Evolutionary conservation across 1,284 basidiomycete genomes (phyloP).

Genomic region (Cryptococcus jaspeensis): DNA sequence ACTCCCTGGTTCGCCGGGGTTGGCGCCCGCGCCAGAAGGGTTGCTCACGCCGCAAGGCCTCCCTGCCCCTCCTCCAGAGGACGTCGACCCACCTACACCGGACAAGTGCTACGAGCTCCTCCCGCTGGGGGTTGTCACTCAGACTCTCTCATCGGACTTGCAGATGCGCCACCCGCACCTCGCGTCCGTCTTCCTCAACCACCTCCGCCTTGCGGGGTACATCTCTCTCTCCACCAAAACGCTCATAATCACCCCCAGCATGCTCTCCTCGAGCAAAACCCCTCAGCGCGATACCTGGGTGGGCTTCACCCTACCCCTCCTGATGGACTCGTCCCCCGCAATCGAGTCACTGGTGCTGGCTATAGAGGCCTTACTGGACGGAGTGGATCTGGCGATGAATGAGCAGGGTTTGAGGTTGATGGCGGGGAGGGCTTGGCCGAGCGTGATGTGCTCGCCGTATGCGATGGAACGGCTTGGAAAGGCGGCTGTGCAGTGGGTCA

Average conservation of each 20-base stretch:
- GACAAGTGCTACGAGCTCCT: conserved; percentile 61
- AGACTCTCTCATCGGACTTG: conserved; percentile 64
- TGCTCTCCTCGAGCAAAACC: neutral
- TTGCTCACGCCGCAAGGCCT: conserved; percentile 13
- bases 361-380: conserved; percentile 67
- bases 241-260: neutral
- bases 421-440: conserved; percentile 67
- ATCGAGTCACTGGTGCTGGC: conserved; percentile 69
- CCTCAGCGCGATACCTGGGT: conserved; percentile 18
- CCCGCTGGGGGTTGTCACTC: conserved; percentile 60
- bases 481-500: conserved; percentile 53
- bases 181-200: conserved; percentile 59
- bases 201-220: conserved; percentile 63
- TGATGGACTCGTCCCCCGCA: conserved; percentile 66
- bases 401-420: conserved; percentile 69
- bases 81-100: conserved; percentile 24
- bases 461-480: conserved; percentile 52
- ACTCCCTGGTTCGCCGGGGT: conserved; percentile 8
- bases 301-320: conserved; percentile 64
- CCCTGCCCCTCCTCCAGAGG: neutral
- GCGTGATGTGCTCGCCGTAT: conserved; percentile 67
- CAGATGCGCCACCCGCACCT: conserved; percentile 59
- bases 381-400: conserved; percentile 68
- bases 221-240: conserved; percentile 3
- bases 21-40: conserved; percentile 12